Conservation (phyloP, 306 rosid species). For the Lathyrus sativus region DNA sequence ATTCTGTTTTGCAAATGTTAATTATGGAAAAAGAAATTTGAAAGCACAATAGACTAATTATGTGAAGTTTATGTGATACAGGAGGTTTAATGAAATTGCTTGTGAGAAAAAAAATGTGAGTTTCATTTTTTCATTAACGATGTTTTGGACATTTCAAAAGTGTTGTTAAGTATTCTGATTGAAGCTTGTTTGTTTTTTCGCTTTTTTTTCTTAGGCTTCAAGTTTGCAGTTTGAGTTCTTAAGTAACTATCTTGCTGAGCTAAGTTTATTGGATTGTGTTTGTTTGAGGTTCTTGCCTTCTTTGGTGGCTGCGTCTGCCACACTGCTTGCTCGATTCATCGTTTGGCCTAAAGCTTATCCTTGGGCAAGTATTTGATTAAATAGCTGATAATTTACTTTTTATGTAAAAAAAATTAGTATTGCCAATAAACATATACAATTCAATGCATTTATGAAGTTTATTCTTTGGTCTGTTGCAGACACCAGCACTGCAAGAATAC, state of each 20-base stretch:
- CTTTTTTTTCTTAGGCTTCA: conserved; percentile 41
- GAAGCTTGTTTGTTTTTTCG: neutral
- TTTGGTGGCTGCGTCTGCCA: conserved; percentile 69
- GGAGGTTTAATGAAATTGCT: conserved; percentile 55
- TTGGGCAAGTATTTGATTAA: conserved; percentile 57
- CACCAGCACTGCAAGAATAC: conserved; percentile 44
- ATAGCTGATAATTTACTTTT: too few species aligned
- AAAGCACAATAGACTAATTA: conserved; percentile 3
- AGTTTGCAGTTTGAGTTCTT: conserved; percentile 64
- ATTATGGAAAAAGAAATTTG: neutral
- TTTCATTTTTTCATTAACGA: neutral
- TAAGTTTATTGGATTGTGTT: conserved; percentile 71
- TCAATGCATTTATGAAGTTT: conserved; percentile 8
- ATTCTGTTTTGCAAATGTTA: neutral
- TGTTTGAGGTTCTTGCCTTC: conserved; percentile 74
- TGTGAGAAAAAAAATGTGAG: conserved; percentile 51
- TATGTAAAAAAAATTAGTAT: neutral
- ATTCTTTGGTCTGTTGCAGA: conserved; percentile 41
- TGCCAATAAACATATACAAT: neutral
- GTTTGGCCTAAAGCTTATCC: conserved; percentile 55
- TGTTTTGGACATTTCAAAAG: neutral
- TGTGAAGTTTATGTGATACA: conserved; percentile 32
- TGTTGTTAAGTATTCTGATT: conserved; percentile 16
- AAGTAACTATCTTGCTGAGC: conserved; percentile 72
- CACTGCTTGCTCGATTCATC: conserved; percentile 68